A percentile compares a stretch with the other conserved stretches of the same genome.
Conservation (phyloP, 371 early-diverging fungal species). For the Coemansia sp. region DNA sequence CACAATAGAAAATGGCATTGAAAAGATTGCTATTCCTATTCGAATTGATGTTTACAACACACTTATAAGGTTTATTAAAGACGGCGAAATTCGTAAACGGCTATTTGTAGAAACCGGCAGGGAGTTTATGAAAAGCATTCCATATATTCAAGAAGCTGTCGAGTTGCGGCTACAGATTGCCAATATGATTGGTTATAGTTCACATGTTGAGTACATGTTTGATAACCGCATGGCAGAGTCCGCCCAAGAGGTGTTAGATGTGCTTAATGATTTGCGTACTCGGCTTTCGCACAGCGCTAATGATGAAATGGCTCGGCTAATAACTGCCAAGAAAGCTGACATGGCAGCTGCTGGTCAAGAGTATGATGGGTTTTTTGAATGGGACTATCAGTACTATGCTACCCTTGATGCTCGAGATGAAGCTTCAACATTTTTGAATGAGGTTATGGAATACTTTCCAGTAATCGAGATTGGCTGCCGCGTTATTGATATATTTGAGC, state of each 20-base stretch:
- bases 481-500: slow-evolving; percentile 66
- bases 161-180: slow-evolving; percentile 57
- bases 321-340: slow-evolving; percentile 56
- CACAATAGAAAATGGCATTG: slow-evolving; percentile 54
- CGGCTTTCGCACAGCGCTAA: slow-evolving; percentile 38
- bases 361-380: slow-evolving; percentile 54
- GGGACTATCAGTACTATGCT: slow-evolving; percentile 71
- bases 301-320: slow-evolving; percentile 58
- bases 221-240: slow-evolving; percentile 81
- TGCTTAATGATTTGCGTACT: neutral
- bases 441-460: slow-evolving; percentile 72
- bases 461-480: slow-evolving; percentile 59
- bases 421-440: slow-evolving; percentile 67
- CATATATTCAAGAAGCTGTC: slow-evolving; percentile 52
- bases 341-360: neutral
- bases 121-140: slow-evolving; percentile 59
- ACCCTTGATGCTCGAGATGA: slow-evolving; percentile 61
- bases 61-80: slow-evolving; percentile 59
- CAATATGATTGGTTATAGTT: slow-evolving; percentile 68
- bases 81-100: slow-evolving; percentile 59
- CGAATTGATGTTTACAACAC: slow-evolving; percentile 59
- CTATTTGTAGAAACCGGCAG: slow-evolving; percentile 55
- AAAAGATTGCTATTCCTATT: slow-evolving; percentile 64
- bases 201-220: slow-evolving; percentile 69
- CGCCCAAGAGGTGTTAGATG: slow-evolving; percentile 57